phyloP scores from a whole-genome alignment of 2,329 filamentous ascomycete species.

The Clarireedia paspali region DNA sequence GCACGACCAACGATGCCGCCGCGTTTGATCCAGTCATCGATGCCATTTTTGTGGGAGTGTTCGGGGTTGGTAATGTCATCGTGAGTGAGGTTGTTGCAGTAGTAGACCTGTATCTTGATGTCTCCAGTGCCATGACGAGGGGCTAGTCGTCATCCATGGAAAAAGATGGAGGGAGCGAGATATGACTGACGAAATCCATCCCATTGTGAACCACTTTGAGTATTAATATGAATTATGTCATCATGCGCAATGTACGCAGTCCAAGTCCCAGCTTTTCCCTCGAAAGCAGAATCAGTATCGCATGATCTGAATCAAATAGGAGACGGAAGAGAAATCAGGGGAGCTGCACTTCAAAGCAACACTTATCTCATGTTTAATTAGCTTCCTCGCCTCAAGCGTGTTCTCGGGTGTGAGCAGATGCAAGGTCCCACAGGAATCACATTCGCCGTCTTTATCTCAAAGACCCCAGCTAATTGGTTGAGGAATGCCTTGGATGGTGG shows the following conservation, averaged over 20 bases:
- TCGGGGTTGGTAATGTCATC: constrained; percentile 27
- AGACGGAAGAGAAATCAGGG: neutral
- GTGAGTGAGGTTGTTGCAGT: constrained; percentile 28
- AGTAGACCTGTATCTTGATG: constrained; percentile 21
- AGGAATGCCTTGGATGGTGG: constrained; percentile 34
- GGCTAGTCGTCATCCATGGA: too few relatives aligned
- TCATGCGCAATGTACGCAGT: constrained; percentile 41
- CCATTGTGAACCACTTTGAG: constrained; percentile 39
- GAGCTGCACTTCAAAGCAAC: constrained; percentile 24
- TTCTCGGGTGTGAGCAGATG: constrained; percentile 38
- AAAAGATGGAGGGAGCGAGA: neutral
- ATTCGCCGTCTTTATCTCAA: constrained; percentile 31
- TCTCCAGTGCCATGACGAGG: constrained; percentile 22
- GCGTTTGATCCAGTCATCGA: constrained; percentile 23
- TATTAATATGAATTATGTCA: constrained; percentile 40
- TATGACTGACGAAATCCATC: constrained; percentile 32
- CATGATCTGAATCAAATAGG: neutral
- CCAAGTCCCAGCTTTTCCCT: constrained; percentile 11
- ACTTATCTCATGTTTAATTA: constrained; percentile 34
- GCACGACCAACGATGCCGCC: constrained; percentile 30
- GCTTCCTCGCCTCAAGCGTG: constrained; percentile 32
- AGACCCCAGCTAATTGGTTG: constrained; percentile 38
- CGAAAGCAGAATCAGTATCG: neutral
- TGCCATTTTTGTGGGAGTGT: constrained; percentile 28
- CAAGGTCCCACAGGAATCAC: constrained; percentile 37